Conservation (phyloP, 148 eudicot genomes). For the Talinum fruticosum region DNA sequence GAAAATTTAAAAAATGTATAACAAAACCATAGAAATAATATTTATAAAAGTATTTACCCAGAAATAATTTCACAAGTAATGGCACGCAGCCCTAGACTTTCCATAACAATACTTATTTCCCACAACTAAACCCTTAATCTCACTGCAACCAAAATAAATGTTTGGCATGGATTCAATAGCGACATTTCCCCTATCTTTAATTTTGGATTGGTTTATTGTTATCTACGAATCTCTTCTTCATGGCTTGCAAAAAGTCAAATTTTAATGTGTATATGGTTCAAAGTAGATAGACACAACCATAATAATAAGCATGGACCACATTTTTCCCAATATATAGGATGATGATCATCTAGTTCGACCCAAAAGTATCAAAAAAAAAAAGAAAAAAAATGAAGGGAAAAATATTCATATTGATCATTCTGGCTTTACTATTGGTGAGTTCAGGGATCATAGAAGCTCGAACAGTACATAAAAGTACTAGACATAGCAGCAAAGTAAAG, state of each 20-base stretch:
- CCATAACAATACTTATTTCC: conserved; percentile 13
- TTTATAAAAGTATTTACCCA: no score
- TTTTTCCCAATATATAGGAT: conserved; percentile 11
- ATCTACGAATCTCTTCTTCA: not conserved
- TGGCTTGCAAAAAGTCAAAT: conserved; percentile 12
- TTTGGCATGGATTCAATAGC: not conserved
- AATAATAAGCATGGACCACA: not conserved
- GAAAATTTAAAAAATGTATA: no score
- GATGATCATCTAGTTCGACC: not conserved
- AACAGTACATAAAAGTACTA: conserved; percentile 17
- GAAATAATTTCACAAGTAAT: not conserved
- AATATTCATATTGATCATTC: conserved; percentile 5
- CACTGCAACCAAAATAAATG: conserved; percentile 4
- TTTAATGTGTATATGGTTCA: not conserved
- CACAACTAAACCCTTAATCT: not conserved
- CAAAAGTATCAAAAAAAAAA: not conserved
- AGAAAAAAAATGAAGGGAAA: conserved; percentile 22
- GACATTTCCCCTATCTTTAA: not conserved
- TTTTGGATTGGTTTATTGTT: not conserved
- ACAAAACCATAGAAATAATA: no score
- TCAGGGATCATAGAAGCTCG: conserved; percentile 25
- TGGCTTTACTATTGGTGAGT: conserved; percentile 24
- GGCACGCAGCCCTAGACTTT: conserved; percentile 18
- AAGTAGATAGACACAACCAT: not conserved
- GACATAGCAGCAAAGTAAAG: not conserved